These are phyloP conservation scores for Parietaria judaica DNA, from an alignment of 306 rosid species.

Conservation along the genomic window DNA sequence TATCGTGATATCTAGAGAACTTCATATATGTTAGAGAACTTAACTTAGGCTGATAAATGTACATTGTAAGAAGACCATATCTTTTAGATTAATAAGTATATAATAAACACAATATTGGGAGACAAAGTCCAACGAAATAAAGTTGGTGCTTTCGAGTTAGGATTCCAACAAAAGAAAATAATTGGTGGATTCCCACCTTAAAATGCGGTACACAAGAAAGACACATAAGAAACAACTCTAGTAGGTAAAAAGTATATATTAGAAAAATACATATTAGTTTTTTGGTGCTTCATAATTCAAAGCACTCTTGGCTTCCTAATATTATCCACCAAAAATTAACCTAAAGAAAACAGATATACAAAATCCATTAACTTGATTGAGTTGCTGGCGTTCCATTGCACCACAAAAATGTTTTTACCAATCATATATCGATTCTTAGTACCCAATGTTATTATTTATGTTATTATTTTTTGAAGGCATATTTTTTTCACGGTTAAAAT, in stretches of 20 bases:
- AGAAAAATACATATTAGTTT: background rate
- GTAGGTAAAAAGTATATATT: slow-evolving; percentile 12
- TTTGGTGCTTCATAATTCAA: slow-evolving; percentile 1
- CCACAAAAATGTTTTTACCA: no score
- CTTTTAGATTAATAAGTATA: slow-evolving; percentile 3
- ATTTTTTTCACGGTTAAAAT: no score
- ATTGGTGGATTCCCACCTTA: slow-evolving; percentile 56
- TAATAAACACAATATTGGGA: slow-evolving; percentile 18
- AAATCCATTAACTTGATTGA: background rate
- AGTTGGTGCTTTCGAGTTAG: slow-evolving; percentile 70
- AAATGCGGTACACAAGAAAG: slow-evolving; percentile 27
- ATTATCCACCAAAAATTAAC: background rate
- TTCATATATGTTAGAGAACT: background rate
- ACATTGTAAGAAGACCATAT: background rate
- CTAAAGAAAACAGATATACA: background rate
- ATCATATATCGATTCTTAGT: no score
- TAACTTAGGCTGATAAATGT: slow-evolving; percentile 5
- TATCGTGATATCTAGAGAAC: no score
- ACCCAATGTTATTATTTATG: no score
- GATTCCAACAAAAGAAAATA: slow-evolving; percentile 42
- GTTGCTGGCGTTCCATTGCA: no score
- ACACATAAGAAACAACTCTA: slow-evolving; percentile 11
- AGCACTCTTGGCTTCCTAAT: slow-evolving; percentile 2
- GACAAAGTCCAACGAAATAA: slow-evolving; percentile 27
- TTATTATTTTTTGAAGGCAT: no score